Base-by-base conservation (phyloP, 768 basidiomycete species). In the Daedalea quercina region DNA sequence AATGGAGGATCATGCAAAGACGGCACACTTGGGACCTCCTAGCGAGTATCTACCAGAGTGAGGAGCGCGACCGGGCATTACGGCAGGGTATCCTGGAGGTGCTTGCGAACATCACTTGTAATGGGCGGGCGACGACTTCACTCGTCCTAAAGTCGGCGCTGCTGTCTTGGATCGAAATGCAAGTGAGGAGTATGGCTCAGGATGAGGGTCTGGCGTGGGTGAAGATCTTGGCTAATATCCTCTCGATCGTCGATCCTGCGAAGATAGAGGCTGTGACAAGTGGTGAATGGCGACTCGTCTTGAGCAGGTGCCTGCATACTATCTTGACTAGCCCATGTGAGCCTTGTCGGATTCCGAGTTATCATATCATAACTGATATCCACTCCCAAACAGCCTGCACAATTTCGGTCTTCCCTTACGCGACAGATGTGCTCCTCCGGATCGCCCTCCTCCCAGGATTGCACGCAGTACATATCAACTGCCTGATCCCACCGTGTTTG, bases 11-110 rank as follows among this genome's bases (percentile, higher is more conserved):
- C 2, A 66, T 94, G 50, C 83, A 83, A 60, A 75, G 90, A 43
- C 71, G 94, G 24, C 89, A 93, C 62, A 91, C 90, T 0, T 95
- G 91, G 88, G 90, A 92, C 56, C 71, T 95, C 25, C 68, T 95
- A 1, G 86, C 91, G 1, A 90, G 87, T 54, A 64, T 94, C 47
- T 93, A 85, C 68, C 85, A 90, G 57, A 81, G 82, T 54, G 80
- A 80, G 0, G 65, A 71, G 42, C 67, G 70, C 2, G 88, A 92
- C 52, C 54, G 62, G 0, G 48, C 70, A 1, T 61, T 89, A 55
- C 74, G 85, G 15, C 70, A 70, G 42, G 75, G 78, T 1, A 80
- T 91, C 33, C 66, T 92, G 3, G 88, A 89, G 75, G 89, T 86
- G 55, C 73, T 94, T 1, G 83, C 85, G 2, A 89, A 85, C 61